Evolutionary conservation across 495 filamentous ascomycete species (phyloP).

Genomic region (Xylaria intraflava): DNA sequence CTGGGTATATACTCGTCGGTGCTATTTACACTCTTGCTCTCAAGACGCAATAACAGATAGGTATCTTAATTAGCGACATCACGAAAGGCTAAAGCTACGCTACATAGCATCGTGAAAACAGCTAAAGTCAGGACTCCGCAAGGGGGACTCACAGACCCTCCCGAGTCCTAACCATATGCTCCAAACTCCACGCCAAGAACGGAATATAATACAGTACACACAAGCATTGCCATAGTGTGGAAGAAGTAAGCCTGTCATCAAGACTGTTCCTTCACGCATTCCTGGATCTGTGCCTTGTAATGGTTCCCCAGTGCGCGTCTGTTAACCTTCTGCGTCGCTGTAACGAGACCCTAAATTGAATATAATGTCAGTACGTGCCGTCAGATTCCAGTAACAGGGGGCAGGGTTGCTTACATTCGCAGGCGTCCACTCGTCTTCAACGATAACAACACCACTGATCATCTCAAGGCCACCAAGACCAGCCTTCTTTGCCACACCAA

Average conservation of each 20-base stretch:
- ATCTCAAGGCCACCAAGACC: conserved; percentile 52
- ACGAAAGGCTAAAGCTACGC: too few relatives aligned
- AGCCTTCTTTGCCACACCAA: conserved; percentile 41
- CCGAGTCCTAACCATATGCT: not conserved
- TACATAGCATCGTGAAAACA: too few relatives aligned
- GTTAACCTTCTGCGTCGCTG: conserved; percentile 59
- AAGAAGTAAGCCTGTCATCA: not conserved
- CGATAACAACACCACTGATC: conserved; percentile 52
- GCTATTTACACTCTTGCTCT: too few relatives aligned
- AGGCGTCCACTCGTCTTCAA: conserved; percentile 62
- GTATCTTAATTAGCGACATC: too few relatives aligned
- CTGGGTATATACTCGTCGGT: too few relatives aligned
- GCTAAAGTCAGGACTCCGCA: too few relatives aligned
- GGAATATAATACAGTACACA: not conserved
- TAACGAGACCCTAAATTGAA: conserved; percentile 46
- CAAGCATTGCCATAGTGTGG: not conserved
- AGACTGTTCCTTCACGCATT: conserved; percentile 30
- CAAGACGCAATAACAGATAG: too few relatives aligned
- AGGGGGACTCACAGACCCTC: not conserved
- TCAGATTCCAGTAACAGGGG: not conserved
- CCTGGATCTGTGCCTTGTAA: conserved; percentile 50
- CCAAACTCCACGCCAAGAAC: not conserved
- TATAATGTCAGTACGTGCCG: conserved; percentile 23
- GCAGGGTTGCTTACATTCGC: conserved; percentile 41
- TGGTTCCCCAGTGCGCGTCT: conserved; percentile 46